phyloP scores from a whole-genome alignment of 176 grass and related monocot genomes.

The Puccinellia tenuiflora region DNA sequence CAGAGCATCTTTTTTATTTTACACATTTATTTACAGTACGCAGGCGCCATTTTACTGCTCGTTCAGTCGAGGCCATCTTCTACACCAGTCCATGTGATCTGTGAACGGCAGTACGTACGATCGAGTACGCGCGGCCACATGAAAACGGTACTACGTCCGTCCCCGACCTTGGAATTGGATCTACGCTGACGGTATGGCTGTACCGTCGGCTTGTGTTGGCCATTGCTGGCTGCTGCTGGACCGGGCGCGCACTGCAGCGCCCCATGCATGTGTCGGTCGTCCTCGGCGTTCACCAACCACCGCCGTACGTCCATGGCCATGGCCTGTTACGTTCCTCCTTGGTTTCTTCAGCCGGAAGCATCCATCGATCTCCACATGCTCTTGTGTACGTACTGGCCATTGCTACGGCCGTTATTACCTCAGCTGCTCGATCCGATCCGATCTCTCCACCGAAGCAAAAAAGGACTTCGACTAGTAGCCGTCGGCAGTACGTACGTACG shows the following conservation, averaged over 20 bases:
- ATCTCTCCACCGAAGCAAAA: not conserved
- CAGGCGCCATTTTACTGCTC: not conserved
- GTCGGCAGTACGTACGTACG: not conserved
- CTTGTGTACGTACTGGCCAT: not conserved
- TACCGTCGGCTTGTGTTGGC: not conserved
- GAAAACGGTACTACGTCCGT: not conserved
- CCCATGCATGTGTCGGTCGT: slow-evolving; percentile 35
- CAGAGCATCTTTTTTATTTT: not conserved
- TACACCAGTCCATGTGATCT: not conserved
- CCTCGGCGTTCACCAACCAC: slow-evolving; percentile 2
- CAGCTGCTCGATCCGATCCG: not conserved
- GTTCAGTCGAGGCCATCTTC: not conserved
- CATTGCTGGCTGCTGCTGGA: not conserved
- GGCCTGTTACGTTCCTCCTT: not conserved
- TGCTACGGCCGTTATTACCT: not conserved
- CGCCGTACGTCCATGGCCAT: not conserved
- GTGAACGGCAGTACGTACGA: not conserved
- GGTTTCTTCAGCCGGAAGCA: slow-evolving; percentile 8
- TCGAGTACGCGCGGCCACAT: not conserved
- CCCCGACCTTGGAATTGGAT: not conserved
- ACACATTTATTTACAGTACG: not conserved
- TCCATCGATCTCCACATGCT: not conserved
- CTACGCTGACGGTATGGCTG: not conserved
- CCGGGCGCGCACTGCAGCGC: not conserved
- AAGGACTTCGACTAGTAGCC: not conserved